phyloP scores from a whole-genome alignment of 2,329 filamentous ascomycete genomes.

The Paracamarosporium sp. region DNA sequence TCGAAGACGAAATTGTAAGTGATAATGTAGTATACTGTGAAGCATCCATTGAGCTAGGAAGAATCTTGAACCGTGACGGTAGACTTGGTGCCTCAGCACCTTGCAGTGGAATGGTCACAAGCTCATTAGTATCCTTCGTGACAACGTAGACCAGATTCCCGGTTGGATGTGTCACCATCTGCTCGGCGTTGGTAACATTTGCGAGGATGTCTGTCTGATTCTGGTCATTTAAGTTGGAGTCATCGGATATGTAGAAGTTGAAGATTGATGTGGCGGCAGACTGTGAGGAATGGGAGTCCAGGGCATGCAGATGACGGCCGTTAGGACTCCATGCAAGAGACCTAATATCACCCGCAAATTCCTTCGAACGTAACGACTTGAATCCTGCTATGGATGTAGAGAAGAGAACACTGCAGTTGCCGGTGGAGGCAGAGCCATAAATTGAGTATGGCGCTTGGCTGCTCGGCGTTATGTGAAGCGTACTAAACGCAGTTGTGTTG shows the following conservation, averaged over 20 bases:
- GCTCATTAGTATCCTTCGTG: constrained; percentile 26
- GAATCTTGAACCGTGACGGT: constrained; percentile 18
- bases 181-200: constrained; percentile 23
- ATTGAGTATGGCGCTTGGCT: constrained; percentile 17
- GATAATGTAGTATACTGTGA: constrained; percentile 20
- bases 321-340: constrained; percentile 28
- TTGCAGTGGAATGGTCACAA: constrained; percentile 20
- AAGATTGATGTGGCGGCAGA: constrained; percentile 21
- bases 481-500: constrained; percentile 25
- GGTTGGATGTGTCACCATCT: constrained; percentile 28
- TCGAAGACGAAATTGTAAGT: constrained; percentile 25
- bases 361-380: constrained; percentile 21
- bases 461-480: constrained; percentile 20
- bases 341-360: constrained; percentile 27
- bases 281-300: constrained; percentile 22
- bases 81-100: background rate
- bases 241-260: constrained; percentile 27
- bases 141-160: constrained; percentile 24
- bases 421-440: constrained; percentile 28
- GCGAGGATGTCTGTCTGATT: constrained; percentile 19
- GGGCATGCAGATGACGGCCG: constrained; percentile 27
- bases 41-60: constrained; percentile 19
- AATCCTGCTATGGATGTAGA: constrained; percentile 20
- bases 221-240: constrained; percentile 18
- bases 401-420: constrained; percentile 29